Evolutionary conservation across 768 basidiomycete genomes (phyloP), one percentile per base, ranked within the genome.

Genomic region (Pleurotus tuber-regium): DNA sequence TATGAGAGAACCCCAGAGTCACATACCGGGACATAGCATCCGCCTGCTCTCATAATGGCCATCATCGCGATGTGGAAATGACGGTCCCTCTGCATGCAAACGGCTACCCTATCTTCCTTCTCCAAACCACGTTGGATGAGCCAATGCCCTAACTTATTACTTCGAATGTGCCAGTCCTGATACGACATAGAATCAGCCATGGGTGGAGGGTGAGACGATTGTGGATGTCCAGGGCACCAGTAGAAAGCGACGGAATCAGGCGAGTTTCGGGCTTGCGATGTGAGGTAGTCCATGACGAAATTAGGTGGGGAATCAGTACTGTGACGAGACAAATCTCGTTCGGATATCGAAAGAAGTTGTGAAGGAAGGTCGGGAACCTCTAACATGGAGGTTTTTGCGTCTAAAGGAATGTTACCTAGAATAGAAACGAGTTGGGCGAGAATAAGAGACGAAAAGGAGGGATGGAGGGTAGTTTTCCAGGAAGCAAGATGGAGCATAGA

Each of bases 11-110:
- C 39, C 16, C 19, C 19, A 9, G 18, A 40, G 40, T 18, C 18
- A 61, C 70, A 36, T 54, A 78, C 78, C 9, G 78, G 75, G 43
- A 79, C 78, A 59, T 79, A 79, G 44, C 78, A 77, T 33, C 69
- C 77, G 35, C 78, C 78, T 19, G 77, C 72, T 29, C 71, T 73
- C 55, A 77, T 63, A 25, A 77, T 67, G 5, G 70, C 78, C 48
- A 76, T 66, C 53, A 77, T 61, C 2, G 69, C 65, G 18, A 70
- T 56, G 49, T 79, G 74, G 54, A 75, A 79, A 40, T 60, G 48
- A 12, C 71, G 55, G 46, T 74, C 64, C 16, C 78, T 71, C 47
- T 67, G 62, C 63, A 74, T 68, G 52, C 76, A 79, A 41, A 79
- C 64, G 18, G 75, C 74, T 3, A 79, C 71, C 19, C 69, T 68